Evolutionary conservation across 2,329 filamentous ascomycete species (phyloP).

Genomic region (Raffaelea ambrosiae): DNA sequence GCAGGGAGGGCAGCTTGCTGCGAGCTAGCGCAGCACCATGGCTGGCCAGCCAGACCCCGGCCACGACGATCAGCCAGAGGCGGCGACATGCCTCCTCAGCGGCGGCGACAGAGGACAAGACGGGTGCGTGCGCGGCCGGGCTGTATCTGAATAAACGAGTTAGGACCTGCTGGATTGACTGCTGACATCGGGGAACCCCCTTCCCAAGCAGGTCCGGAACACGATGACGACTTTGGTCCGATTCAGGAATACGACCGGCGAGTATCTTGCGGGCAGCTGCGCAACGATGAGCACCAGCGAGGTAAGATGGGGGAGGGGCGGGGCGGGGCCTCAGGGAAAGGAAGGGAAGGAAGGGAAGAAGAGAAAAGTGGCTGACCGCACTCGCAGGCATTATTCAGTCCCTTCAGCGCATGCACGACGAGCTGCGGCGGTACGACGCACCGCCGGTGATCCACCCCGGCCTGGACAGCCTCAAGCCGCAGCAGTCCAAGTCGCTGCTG

Average conservation of each 20-base stretch:
- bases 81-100: conserved; percentile 8
- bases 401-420: conserved; percentile 81
- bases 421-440: conserved; percentile 64
- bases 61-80: conserved; percentile 3
- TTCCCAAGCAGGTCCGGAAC: conserved; percentile 8
- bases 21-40: background rate
- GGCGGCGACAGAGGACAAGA: conserved; percentile 9
- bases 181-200: too few relatives aligned
- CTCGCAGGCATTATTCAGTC: conserved; percentile 83
- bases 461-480: conserved; percentile 51
- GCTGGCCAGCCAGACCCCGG: conserved; percentile 7
- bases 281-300: conserved; percentile 87
- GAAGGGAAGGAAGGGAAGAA: conserved; percentile 10
- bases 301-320: conserved; percentile 43
- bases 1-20: too few relatives aligned
- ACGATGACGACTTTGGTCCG: conserved; percentile 50
- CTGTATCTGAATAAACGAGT: too few relatives aligned
- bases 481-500: conserved; percentile 48
- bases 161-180: too few relatives aligned
- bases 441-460: conserved; percentile 69
- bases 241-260: conserved; percentile 81
- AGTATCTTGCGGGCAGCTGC: conserved; percentile 63
- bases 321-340: too few relatives aligned
- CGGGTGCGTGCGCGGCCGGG: background rate
- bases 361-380: background rate